Conservation (phyloP, 306 rosid genomes). For the Ceratonia siliqua region DNA sequence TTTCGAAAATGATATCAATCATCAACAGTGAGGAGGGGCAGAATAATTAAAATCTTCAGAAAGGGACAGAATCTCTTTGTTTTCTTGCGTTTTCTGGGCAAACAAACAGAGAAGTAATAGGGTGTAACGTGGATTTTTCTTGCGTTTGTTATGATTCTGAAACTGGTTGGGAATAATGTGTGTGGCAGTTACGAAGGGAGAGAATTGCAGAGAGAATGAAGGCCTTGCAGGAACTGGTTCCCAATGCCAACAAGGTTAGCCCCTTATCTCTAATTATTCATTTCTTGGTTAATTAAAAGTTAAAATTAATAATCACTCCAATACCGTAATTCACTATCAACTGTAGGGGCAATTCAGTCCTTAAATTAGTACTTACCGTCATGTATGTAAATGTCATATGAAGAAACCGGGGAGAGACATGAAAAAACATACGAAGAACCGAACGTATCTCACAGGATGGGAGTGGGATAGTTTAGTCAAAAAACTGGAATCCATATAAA, state of each 20-base stretch:
- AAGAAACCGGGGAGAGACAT: too few relatives aligned
- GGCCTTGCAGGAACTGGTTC: constrained; percentile 94
- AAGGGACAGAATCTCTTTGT: background rate
- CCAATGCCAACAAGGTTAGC: constrained; percentile 89
- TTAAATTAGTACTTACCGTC: too few relatives aligned
- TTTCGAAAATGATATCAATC: too few relatives aligned
- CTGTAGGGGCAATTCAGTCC: background rate
- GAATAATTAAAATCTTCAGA: background rate
- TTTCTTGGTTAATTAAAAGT: too few relatives aligned
- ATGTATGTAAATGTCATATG: too few relatives aligned
- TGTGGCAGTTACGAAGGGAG: constrained; percentile 88
- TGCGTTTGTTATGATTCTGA: background rate
- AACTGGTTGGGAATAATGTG: background rate
- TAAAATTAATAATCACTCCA: too few relatives aligned
- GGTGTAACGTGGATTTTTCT: background rate
- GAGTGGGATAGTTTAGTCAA: too few relatives aligned
- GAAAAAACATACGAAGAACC: too few relatives aligned
- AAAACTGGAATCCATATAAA: too few relatives aligned
- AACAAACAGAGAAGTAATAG: background rate
- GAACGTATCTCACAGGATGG: too few relatives aligned
- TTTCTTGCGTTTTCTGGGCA: constrained; percentile 4
- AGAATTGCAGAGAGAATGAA: constrained; percentile 99
- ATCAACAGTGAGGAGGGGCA: background rate
- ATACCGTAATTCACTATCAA: constrained; percentile 7
- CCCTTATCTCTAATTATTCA: background rate